Conservation (phyloP, 306 rosid genomes). For the Herpetospermum pedunculosum region DNA sequence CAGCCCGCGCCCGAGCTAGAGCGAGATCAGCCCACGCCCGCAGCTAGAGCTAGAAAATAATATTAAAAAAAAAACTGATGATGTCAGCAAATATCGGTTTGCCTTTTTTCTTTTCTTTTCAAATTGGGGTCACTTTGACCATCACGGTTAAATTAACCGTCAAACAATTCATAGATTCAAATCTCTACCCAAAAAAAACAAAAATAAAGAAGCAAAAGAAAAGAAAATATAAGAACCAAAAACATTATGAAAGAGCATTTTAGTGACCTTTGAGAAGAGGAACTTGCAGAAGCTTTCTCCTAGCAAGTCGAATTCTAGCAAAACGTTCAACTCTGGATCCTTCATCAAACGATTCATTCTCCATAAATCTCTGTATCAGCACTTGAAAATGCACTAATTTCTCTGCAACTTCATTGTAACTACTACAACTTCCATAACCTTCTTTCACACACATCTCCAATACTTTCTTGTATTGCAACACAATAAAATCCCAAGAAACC, state of each 20-base stretch:
- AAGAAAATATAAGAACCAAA: too few species aligned
- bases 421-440: slow-evolving; percentile 18
- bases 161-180: too few species aligned
- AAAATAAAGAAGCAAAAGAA: too few species aligned
- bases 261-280: slow-evolving; percentile 59
- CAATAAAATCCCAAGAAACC: slow-evolving; percentile 81
- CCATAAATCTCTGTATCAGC: slow-evolving; percentile 56
- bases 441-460: slow-evolving; percentile 37
- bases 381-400: slow-evolving; percentile 84
- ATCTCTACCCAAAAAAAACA: too few species aligned
- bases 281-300: slow-evolving; percentile 62
- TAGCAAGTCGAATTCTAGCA: slow-evolving; percentile 57
- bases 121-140: too few species aligned
- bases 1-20: too few species aligned
- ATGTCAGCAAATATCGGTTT: too few species aligned
- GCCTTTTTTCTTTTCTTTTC: too few species aligned
- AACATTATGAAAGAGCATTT: neutral
- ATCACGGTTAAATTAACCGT: too few species aligned
- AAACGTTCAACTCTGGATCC: slow-evolving; percentile 66
- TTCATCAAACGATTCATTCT: slow-evolving; percentile 60
- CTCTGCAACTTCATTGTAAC: slow-evolving; percentile 56
- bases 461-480: slow-evolving; percentile 64
- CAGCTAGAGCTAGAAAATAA: too few species aligned
- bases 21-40: too few species aligned
- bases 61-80: too few species aligned